These are phyloP conservation scores for Wickerhamiella australiensis DNA, from an alignment of 805 yeast genomes.

Conservation along the genomic window DNA sequence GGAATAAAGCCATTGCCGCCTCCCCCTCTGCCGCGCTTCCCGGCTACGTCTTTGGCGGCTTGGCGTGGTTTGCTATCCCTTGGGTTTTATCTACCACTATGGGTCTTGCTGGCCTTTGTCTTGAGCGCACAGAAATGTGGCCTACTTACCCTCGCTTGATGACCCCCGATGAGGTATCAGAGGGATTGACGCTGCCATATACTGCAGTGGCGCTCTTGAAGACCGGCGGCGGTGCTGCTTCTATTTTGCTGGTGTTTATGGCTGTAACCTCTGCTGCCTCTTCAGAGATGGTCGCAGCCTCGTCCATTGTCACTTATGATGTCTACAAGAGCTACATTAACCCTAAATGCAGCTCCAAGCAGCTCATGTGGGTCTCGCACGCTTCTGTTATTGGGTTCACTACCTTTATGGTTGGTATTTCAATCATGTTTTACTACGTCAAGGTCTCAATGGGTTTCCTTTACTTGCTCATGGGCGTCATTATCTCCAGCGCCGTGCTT, in stretches of 20 bases:
- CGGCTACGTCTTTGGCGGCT: slow-evolving; percentile 78
- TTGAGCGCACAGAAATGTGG: slow-evolving; percentile 58
- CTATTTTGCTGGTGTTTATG: slow-evolving; percentile 70
- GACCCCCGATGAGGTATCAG: slow-evolving; percentile 54
- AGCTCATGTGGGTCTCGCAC: slow-evolving; percentile 59
- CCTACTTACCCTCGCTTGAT: slow-evolving; percentile 67
- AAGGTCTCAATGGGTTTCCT: slow-evolving; percentile 78
- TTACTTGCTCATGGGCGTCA: slow-evolving; percentile 80
- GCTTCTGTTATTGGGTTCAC: slow-evolving; percentile 49
- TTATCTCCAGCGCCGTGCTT: slow-evolving; percentile 74
- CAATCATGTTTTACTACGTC: slow-evolving; percentile 72
- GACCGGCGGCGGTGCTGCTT: slow-evolving; percentile 76
- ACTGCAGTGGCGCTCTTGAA: slow-evolving; percentile 81
- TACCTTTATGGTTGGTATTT: slow-evolving; percentile 63
- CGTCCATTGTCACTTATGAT: slow-evolving; percentile 77
- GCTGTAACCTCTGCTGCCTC: slow-evolving; percentile 90
- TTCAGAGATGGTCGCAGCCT: slow-evolving; percentile 79
- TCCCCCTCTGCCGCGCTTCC: slow-evolving; percentile 75
- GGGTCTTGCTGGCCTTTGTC: slow-evolving; percentile 73
- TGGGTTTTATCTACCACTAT: slow-evolving; percentile 68
- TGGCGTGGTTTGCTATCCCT: slow-evolving; percentile 88
- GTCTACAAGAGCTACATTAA: slow-evolving; percentile 69
- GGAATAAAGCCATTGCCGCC: slow-evolving; percentile 81
- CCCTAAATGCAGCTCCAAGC: slow-evolving; percentile 66
- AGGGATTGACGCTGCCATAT: slow-evolving; percentile 58